Evolutionary conservation across 1,139 yeast genomes (phyloP), one percentile per base, ranked within the genome.

Genomic region (Suhomyces kunorum): DNA sequence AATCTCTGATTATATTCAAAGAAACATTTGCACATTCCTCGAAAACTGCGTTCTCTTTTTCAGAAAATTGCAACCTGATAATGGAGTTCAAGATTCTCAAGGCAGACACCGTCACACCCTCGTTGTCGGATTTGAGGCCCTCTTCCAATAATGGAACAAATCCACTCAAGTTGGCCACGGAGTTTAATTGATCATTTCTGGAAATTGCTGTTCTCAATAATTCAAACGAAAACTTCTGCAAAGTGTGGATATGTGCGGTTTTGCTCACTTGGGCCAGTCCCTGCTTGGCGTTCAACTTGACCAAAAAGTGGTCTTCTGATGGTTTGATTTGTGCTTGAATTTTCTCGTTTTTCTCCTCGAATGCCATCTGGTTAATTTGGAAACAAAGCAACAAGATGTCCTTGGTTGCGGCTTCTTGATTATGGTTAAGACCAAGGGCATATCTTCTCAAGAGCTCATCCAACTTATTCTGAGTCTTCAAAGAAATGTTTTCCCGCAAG

Each of bases 161-260:
- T 1, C 87, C 92, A 36, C 75, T 69, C 44, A 90, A 66, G 49
- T 84, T 82, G 7, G 74, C 68, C 1, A 77, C 77, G 1, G 82
- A 78, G 47, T 83, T 61, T 40, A 92, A 71, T 5, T 68, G 68
- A 5, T 60, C 64, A 53, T 85, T 81, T 46, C 81, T 79, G 3
- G 82, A 70, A 28, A 92, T 68, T 0, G 92, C 86, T 2, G 85
- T 78, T 50, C 90, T 73, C 45, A 92, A 66, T 32, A 89, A 66
- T 46, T 92, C 97, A 46, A 92, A 72, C 0, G 95, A 72, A 55
- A 94, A 85, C 51, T 80, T 80, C 54, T 87, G 90, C 55, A 89
- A 63, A 1, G 87, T 81, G 40, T 69, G 71, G 36, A 71, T 66
- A 49, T 76, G 80, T 22, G 75, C 62, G 1, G 79, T 67, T 44